Evolutionary conservation across 2,329 filamentous ascomycete species (phyloP).

Genomic region (Lasiodiplodia hormozganensis): DNA sequence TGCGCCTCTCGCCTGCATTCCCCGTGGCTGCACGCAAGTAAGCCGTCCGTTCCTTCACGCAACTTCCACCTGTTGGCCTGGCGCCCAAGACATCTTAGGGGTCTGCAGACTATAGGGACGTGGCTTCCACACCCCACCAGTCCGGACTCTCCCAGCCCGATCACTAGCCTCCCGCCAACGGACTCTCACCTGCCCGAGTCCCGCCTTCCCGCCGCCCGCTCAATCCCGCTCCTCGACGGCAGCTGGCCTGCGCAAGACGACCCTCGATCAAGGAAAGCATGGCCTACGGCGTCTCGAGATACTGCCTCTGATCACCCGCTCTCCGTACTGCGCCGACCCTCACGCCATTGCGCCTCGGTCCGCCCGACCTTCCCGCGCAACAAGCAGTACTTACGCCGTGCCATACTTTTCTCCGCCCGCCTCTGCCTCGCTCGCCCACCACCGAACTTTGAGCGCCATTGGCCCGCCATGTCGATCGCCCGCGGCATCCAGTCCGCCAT

Average conservation of each 20-base stretch:
- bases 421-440: slow-evolving; percentile 1
- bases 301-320: slow-evolving; percentile 3
- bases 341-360: slow-evolving; percentile 15
- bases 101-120: slow-evolving; percentile 24
- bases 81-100: slow-evolving; percentile 17
- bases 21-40: slow-evolving; percentile 25
- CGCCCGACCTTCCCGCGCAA: background rate
- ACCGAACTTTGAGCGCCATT: background rate
- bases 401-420: slow-evolving; percentile 1
- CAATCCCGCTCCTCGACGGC: slow-evolving; percentile 6
- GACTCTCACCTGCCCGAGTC: background rate
- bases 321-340: slow-evolving; percentile 1
- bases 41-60: slow-evolving; percentile 26
- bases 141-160: background rate
- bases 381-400: background rate
- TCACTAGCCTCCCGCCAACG: slow-evolving; percentile 16
- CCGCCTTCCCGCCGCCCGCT: slow-evolving; percentile 22
- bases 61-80: slow-evolving; percentile 18
- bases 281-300: slow-evolving; percentile 5
- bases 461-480: slow-evolving; percentile 45
- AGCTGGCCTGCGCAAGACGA: slow-evolving; percentile 26
- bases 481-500: slow-evolving; percentile 73
- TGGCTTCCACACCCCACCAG: slow-evolving; percentile 25
- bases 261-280: slow-evolving; percentile 6
- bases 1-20: slow-evolving; percentile 22